Conservation (phyloP, 2,329 filamentous ascomycete species). For the Colletotrichum chlorophyti region DNA sequence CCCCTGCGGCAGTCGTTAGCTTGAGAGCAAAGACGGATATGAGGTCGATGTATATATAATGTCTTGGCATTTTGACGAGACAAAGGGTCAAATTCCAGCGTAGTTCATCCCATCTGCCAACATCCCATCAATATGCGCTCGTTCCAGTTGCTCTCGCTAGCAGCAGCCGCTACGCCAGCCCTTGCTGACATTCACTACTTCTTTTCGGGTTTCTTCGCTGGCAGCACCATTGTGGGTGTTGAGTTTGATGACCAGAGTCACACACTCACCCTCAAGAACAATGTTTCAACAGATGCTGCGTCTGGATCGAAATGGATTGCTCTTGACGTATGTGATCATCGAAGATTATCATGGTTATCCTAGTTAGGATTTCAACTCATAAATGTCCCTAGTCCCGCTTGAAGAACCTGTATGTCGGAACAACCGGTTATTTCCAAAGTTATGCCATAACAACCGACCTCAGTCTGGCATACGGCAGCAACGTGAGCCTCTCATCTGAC, state of each 20-base stretch:
- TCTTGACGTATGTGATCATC: conserved; percentile 22
- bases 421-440: conserved; percentile 17
- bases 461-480: conserved; percentile 10
- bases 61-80: too few relatives aligned
- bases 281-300: conserved; percentile 29
- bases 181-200: conserved; percentile 17
- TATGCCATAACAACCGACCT: conserved; percentile 19
- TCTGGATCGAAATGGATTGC: conserved; percentile 32
- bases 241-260: conserved; percentile 34
- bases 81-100: too few relatives aligned
- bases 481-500: conserved; percentile 11
- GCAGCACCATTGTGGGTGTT: conserved; percentile 19
- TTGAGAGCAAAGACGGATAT: not conserved
- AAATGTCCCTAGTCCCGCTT: not conserved
- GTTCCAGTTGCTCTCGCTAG: not conserved
- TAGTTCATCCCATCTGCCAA: not conserved
- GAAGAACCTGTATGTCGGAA: conserved; percentile 17
- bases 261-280: conserved; percentile 32
- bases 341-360: too few relatives aligned
- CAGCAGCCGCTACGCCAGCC: not conserved
- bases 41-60: not conserved
- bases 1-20: not conserved
- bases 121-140: conserved; percentile 7
- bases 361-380: too few relatives aligned
- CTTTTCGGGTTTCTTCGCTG: conserved; percentile 17